Evolutionary conservation across 2,329 filamentous ascomycete species (phyloP).

Genomic region (Rasamsonia emersonii): DNA sequence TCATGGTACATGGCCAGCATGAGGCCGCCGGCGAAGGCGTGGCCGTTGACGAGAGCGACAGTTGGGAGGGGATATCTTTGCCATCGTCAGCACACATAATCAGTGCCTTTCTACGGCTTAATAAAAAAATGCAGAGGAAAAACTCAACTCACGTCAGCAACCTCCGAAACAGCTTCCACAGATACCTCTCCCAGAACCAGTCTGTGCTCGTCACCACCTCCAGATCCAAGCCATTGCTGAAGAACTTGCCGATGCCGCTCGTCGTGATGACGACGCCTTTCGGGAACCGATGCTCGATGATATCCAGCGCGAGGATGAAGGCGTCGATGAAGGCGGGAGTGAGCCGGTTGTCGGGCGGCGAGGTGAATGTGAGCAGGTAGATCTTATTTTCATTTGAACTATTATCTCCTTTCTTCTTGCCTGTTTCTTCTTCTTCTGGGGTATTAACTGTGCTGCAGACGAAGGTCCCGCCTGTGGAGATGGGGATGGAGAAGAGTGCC

Average conservation of each 20-base stretch:
- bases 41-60: conserved; percentile 68
- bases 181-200: conserved; percentile 51
- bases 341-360: conserved; percentile 68
- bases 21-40: conserved; percentile 72
- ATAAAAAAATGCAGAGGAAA: conserved; percentile 1
- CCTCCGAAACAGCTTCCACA: conserved; percentile 59
- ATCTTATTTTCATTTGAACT: conserved; percentile 41
- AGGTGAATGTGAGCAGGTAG: conserved; percentile 65
- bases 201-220: conserved; percentile 53
- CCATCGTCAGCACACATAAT: background rate
- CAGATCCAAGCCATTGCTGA: conserved; percentile 74
- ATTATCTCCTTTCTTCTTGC: no score
- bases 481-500: conserved; percentile 53
- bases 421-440: conserved; percentile 30
- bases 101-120: no score
- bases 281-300: conserved; percentile 58
- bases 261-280: conserved; percentile 73
- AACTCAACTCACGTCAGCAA: conserved; percentile 46
- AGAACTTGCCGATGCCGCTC: conserved; percentile 68
- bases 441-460: conserved; percentile 54
- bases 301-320: conserved; percentile 63
- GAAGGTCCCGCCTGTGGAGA: conserved; percentile 50
- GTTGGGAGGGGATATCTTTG: conserved; percentile 71
- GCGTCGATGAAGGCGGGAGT: conserved; percentile 60
- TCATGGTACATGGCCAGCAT: conserved; percentile 78